Evolutionary conservation across 1,139 yeast species (phyloP).

Genomic region (Pichia sp.): DNA sequence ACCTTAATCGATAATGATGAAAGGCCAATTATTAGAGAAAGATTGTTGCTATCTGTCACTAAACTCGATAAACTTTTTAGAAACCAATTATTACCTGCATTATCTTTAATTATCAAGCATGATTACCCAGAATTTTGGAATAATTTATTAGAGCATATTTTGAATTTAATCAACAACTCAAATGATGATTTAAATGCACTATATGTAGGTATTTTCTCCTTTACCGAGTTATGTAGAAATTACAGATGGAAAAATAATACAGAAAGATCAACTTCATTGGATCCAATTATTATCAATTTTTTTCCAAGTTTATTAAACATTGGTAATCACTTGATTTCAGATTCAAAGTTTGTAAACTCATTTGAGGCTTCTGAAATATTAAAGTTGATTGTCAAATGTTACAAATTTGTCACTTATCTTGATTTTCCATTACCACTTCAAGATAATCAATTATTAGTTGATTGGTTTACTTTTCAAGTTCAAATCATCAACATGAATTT

Average conservation of each 20-base stretch:
- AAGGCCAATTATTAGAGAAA: slow-evolving; percentile 61
- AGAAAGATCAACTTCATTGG: slow-evolving; percentile 47
- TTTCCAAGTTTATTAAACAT: slow-evolving; percentile 66
- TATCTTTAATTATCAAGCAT: slow-evolving; percentile 53
- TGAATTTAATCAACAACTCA: slow-evolving; percentile 44
- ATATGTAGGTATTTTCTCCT: slow-evolving; percentile 70
- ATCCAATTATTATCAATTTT: slow-evolving; percentile 52
- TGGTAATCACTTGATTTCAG: slow-evolving; percentile 51
- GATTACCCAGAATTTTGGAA: slow-evolving; percentile 78
- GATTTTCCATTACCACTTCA: slow-evolving; percentile 73
- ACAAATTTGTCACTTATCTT: slow-evolving; percentile 74
- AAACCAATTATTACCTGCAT: slow-evolving; percentile 64
- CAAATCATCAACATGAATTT: slow-evolving; percentile 55
- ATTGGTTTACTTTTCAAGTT: slow-evolving; percentile 79
- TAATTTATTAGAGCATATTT: slow-evolving; percentile 50
- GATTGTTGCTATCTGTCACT: slow-evolving; percentile 43
- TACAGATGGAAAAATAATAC: slow-evolving; percentile 72
- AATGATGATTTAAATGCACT: slow-evolving; percentile 49
- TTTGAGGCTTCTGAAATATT: slow-evolving; percentile 61
- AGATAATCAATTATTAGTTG: slow-evolving; percentile 46
- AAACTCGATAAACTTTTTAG: slow-evolving; percentile 40
- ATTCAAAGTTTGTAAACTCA: slow-evolving; percentile 33
- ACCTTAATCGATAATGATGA: slow-evolving; percentile 58
- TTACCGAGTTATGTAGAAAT: slow-evolving; percentile 66
- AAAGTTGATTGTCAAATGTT: slow-evolving; percentile 67